phyloP scores from a whole-genome alignment of 78 protist genomes.

The Diacronema lutheri region DNA sequence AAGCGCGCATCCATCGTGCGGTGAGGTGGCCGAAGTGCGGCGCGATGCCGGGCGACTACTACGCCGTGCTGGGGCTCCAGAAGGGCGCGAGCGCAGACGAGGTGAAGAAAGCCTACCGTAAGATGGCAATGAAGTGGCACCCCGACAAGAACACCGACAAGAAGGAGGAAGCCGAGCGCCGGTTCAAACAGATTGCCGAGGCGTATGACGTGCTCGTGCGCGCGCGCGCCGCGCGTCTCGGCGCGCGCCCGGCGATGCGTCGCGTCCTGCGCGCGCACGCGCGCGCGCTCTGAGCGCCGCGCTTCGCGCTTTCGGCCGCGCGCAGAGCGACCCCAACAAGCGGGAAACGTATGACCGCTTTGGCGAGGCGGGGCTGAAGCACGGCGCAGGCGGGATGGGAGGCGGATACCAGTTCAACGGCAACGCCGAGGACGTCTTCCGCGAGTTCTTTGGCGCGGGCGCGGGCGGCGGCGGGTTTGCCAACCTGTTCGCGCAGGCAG shows the following conservation, averaged over 20 bases:
- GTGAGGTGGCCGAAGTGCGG: too few species aligned
- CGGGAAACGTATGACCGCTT: conserved; percentile 41
- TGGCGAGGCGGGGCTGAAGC: conserved; percentile 47
- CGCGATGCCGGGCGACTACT: background rate
- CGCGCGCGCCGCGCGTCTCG: too few species aligned
- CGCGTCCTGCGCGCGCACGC: too few species aligned
- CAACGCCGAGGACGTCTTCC: background rate
- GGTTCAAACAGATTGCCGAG: conserved; percentile 48
- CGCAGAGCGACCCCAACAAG: conserved; percentile 35
- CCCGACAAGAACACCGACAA: conserved; percentile 55
- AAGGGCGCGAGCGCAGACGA: background rate
- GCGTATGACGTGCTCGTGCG: background rate
- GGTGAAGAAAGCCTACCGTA: background rate
- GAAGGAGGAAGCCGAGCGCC: conserved; percentile 42
- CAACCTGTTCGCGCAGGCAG: background rate
- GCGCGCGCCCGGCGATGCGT: too few species aligned
- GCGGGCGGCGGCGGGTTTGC: background rate
- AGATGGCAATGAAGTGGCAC: conserved; percentile 50
- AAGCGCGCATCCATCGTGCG: too few species aligned
- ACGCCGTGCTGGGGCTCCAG: background rate
- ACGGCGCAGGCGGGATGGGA: background rate
- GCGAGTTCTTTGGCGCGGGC: background rate
- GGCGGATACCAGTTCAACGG: too few species aligned
- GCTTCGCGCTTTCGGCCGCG: too few species aligned
- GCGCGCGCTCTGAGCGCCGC: too few species aligned